phyloP scores from a whole-genome alignment of 2,329 filamentous ascomycete species.

The Neofusicoccum sp. region DNA sequence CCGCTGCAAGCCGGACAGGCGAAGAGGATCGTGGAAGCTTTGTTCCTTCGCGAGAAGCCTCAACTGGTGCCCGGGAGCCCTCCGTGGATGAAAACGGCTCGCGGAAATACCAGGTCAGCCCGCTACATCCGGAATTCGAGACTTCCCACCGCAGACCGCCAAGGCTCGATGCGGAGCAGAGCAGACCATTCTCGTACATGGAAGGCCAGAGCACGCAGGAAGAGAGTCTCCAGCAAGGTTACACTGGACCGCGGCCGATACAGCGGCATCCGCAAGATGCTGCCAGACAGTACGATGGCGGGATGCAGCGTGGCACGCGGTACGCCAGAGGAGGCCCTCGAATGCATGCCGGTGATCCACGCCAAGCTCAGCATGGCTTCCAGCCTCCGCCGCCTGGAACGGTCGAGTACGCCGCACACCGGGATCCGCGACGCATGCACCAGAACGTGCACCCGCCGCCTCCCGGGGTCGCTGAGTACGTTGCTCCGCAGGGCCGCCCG shows the following conservation, averaged over 20 bases:
- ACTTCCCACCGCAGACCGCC: not conserved
- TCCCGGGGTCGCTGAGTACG: not conserved
- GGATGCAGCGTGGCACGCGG: not conserved
- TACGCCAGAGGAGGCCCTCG: not conserved
- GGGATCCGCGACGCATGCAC: not conserved
- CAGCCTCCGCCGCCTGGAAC: not conserved
- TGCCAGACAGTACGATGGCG: not conserved
- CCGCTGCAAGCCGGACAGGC: not conserved
- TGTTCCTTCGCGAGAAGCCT: not conserved
- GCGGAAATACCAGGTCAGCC: conserved; percentile 4
- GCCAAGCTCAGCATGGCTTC: not conserved
- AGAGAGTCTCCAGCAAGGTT: not conserved
- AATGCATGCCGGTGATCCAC: not conserved
- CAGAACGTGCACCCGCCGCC: conserved; percentile 1
- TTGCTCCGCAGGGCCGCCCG: not conserved
- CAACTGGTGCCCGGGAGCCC: not conserved
- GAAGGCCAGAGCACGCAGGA: conserved; percentile 9
- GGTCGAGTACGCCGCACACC: not conserved
- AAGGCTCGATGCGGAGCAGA: not conserved
- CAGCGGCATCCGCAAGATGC: not conserved
- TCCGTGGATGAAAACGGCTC: not conserved
- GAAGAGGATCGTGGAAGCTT: not conserved
- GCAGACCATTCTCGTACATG: conserved; percentile 5
- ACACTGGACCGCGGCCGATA: not conserved
- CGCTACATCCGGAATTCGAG: not conserved